Conservation (phyloP, 148 eudicot genomes). For the Agrostemma githago region DNA sequence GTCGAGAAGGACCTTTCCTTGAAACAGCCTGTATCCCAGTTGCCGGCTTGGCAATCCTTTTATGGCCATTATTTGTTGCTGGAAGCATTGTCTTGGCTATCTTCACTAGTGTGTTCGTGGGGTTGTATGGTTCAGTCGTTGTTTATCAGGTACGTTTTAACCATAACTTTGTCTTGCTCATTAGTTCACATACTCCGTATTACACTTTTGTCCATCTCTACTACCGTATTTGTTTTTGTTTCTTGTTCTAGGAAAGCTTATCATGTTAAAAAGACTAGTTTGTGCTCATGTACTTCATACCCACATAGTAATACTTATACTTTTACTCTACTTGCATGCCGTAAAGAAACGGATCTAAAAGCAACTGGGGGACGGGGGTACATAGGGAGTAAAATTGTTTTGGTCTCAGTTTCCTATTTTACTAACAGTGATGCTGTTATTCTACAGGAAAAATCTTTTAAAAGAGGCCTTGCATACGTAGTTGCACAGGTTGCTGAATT, state of each 20-base stretch:
- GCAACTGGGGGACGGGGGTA: no score
- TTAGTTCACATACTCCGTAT: no score
- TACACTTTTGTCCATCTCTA: no score
- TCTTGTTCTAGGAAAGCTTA: no score
- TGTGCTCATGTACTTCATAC: no score
- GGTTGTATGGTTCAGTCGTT: conserved; percentile 66
- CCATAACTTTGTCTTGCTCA: not conserved
- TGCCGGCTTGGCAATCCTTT: conserved; percentile 83
- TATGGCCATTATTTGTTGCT: conserved; percentile 89
- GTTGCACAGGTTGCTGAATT: conserved; percentile 92
- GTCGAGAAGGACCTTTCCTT: conserved; percentile 89
- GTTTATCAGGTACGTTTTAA: conserved; percentile 67
- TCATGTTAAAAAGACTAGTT: no score
- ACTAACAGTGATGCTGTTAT: conserved; percentile 9
- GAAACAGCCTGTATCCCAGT: conserved; percentile 92
- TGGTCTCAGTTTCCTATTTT: not conserved
- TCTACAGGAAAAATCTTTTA: conserved; percentile 81
- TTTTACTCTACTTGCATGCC: no score
- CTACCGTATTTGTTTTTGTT: no score
- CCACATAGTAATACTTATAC: no score
- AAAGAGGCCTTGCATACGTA: conserved; percentile 74
- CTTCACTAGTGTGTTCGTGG: conserved; percentile 72
- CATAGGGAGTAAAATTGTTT: no score
- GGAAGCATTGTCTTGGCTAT: conserved; percentile 60
- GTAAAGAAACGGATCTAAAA: no score